Evolutionary conservation across 306 rosid species (phyloP).

Genomic region (Begonia loranthoides): DNA sequence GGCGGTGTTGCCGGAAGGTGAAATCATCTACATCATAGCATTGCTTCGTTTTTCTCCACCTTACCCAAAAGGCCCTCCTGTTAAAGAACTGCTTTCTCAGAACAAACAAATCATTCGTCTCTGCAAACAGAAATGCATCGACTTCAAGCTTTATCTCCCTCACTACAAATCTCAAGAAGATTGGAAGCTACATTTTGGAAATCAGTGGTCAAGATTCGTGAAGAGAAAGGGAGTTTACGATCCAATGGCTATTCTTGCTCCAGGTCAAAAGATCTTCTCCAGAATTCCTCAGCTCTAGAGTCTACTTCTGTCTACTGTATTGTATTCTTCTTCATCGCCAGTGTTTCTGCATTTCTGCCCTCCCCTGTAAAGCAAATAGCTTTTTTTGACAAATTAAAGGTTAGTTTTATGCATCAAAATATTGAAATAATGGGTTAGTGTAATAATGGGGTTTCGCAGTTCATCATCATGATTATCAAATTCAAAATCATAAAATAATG

Average conservation of each 20-base stretch:
- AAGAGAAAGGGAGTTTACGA: constrained; percentile 49
- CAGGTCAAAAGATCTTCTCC: constrained; percentile 71
- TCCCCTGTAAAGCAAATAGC: no score
- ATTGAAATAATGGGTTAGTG: no score
- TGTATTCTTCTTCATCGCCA: no score
- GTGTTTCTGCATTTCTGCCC: no score
- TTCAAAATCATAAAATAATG: no score
- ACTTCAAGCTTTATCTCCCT: constrained; percentile 80
- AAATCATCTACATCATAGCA: constrained; percentile 77
- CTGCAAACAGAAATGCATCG: constrained; percentile 32
- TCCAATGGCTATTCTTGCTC: constrained; percentile 78
- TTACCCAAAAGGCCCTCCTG: constrained; percentile 34
- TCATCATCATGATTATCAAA: no score
- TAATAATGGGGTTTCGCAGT: no score
- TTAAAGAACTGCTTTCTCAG: constrained; percentile 39
- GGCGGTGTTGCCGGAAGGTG: constrained; percentile 56
- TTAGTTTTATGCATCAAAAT: no score
- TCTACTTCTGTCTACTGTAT: no score
- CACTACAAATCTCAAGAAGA: constrained; percentile 54
- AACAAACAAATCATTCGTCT: constrained; percentile 46
- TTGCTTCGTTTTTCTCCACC: constrained; percentile 65
- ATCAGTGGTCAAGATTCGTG: constrained; percentile 49
- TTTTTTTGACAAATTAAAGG: no score
- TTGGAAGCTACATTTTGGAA: constrained; percentile 75
- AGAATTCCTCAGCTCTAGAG: constrained; percentile 22